phyloP scores from a whole-genome alignment of 2,329 filamentous ascomycete species.

The Monilinia vaccinii-corymbosi region DNA sequence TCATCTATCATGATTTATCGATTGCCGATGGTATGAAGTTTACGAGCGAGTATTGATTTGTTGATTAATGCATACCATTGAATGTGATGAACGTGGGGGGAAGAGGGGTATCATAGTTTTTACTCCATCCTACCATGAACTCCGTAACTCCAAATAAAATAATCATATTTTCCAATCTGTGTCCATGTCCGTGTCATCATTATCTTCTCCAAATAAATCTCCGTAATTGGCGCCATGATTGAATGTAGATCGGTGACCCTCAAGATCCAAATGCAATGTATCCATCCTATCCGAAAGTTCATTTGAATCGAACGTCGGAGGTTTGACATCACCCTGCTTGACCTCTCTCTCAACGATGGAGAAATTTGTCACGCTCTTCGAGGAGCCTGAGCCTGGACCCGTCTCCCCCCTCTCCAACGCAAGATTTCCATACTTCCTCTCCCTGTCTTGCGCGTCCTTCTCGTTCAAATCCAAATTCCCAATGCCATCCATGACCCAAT shows the following conservation, averaged over 20 bases:
- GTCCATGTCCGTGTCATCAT: conserved; percentile 17
- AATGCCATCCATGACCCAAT: conserved; percentile 17
- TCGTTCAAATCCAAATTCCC: conserved; percentile 38
- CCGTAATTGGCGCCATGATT: conserved; percentile 15
- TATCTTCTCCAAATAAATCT: conserved; percentile 9
- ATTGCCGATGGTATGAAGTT: not conserved
- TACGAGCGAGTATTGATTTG: not conserved
- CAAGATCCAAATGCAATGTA: conserved; percentile 26
- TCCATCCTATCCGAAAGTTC: conserved; percentile 27
- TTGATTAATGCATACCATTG: not conserved
- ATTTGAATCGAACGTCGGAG: conserved; percentile 32
- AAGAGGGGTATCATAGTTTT: conserved; percentile 17
- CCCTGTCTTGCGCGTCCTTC: conserved; percentile 31
- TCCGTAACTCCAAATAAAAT: conserved; percentile 9
- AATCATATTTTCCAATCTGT: conserved; percentile 24
- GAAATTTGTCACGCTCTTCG: conserved; percentile 34
- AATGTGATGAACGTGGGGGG: conserved; percentile 9
- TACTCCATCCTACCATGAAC: conserved; percentile 5
- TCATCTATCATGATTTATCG: not conserved
- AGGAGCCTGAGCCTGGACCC: conserved; percentile 19
- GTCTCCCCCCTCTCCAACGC: conserved; percentile 42
- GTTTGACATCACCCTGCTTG: conserved; percentile 30
- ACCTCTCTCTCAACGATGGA: conserved; percentile 44
- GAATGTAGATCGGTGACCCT: conserved; percentile 27
- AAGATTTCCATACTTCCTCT: conserved; percentile 35